Conservation (phyloP, 306 rosid genomes). For the Crotalaria pallida region DNA sequence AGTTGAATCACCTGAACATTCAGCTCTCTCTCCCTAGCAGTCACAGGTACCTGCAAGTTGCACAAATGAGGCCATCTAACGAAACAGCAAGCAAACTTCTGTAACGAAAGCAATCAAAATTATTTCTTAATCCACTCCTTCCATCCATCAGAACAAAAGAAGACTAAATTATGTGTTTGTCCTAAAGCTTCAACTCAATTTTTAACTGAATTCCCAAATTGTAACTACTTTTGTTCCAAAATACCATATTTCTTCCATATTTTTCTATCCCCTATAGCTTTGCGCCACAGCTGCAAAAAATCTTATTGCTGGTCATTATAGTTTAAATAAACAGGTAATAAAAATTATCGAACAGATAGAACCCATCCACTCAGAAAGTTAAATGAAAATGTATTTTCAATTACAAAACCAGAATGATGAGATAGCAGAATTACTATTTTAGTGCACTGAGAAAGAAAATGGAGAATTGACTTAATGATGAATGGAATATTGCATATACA, state of each 20-base stretch:
- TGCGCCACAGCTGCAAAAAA: neutral
- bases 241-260: neutral
- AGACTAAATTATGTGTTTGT: neutral
- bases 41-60: constrained; percentile 46
- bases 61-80: constrained; percentile 19
- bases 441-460: neutral
- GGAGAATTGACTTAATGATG: neutral
- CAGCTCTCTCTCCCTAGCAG: constrained; percentile 66
- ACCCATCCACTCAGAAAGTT: neutral
- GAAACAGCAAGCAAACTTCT: neutral
- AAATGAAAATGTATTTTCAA: neutral
- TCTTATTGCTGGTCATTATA: neutral
- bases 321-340: neutral
- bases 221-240: neutral
- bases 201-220: neutral
- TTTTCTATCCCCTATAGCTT: neutral
- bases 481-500: neutral
- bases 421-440: neutral
- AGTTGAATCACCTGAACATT: constrained; percentile 55
- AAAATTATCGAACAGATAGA: neutral
- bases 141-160: neutral
- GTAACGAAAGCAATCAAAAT: constrained; percentile 6
- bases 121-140: neutral
- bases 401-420: too few species aligned
- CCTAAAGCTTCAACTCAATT: neutral